Evolutionary conservation across 73 alveolate species (phyloP), one percentile per base, ranked within the genome.

Genomic region (Stentor coeruleus): DNA sequence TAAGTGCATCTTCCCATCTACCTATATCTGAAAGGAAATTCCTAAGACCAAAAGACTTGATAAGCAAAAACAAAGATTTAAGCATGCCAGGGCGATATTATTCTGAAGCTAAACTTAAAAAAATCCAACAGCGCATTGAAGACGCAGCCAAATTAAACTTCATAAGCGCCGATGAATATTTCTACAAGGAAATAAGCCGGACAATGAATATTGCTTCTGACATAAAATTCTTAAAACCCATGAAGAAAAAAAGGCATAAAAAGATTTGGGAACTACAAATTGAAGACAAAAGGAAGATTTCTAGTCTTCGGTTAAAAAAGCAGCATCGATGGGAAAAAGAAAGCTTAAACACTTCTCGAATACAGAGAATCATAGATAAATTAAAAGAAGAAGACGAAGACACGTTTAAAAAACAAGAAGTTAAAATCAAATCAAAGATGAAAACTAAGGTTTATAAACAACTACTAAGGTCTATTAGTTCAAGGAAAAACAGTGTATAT

Each of bases 311-410:
- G 79, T 31, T 66, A 11, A 66, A 31, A 66, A 66, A 66, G 39
- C 36, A 66, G n/a, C 33, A 28, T 33, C 0, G 79, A 49, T n/a
- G n/a, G n/a, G n/a, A n/a, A n/a, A 49, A 49, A 1, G 33, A 14
- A 31, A 66, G n/a, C 2, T 31, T 31, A 2, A 57, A 57, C 28
- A 66, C 79, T 66, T 20, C n/a, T 20, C 40, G 20, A 33, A 66
- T 66, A 28, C 40, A 14, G 39, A 20, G 15, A 37, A 66, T 20
- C 11, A 20, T 26, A 26, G 79, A 20, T 26, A 66, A 31, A 40
- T 31, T 66, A 66, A 57, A 57, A 57, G 73, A n/a, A 57, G 73
- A n/a, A 57, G 73, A 57, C 2, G 73, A 57, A 31, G 73, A 57
- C 15, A 57, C 15, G 1, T 20, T 57, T 31, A 57, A 57, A 57